A percentile compares a stretch with the other conserved stretches of the same genome.
phyloP scores from a whole-genome alignment of 805 yeast species.

The Grigorovia humatica region DNA sequence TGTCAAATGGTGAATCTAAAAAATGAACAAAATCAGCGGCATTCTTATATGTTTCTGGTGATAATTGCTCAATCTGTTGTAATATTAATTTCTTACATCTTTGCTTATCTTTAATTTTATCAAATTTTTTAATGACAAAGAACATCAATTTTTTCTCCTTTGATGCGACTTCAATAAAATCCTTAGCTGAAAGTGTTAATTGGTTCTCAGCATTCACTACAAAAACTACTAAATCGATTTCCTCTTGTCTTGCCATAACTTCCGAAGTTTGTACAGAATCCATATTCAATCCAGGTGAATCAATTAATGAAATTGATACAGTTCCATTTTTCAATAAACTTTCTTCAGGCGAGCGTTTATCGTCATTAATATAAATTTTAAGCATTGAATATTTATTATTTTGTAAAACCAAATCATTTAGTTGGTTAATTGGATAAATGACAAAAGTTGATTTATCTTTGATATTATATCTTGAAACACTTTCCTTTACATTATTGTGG shows the following conservation, averaged over 20 bases:
- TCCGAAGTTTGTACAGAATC: slow-evolving; percentile 92
- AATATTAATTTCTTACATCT: slow-evolving; percentile 68
- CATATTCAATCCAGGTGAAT: slow-evolving; percentile 93
- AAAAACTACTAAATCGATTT: slow-evolving; percentile 89
- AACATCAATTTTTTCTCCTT: slow-evolving; percentile 85
- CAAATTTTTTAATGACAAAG: slow-evolving; percentile 89
- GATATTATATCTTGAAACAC: slow-evolving; percentile 25
- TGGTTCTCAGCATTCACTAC: slow-evolving; percentile 96
- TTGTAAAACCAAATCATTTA: slow-evolving; percentile 63
- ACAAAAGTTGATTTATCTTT: slow-evolving; percentile 59
- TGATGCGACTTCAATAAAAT: slow-evolving; percentile 83
- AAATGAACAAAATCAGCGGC: slow-evolving; percentile 90
- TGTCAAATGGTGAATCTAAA: slow-evolving; percentile 39
- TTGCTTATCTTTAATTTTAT: slow-evolving; percentile 69
- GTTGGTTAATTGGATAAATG: slow-evolving; percentile 39
- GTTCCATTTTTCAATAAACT: slow-evolving; percentile 81
- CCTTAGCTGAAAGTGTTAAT: slow-evolving; percentile 87
- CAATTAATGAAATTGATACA: slow-evolving; percentile 84
- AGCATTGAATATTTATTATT: slow-evolving; percentile 63
- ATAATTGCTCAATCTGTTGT: slow-evolving; percentile 72
- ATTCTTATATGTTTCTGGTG: slow-evolving; percentile 87
- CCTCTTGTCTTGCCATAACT: slow-evolving; percentile 92
- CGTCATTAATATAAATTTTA: slow-evolving; percentile 74
- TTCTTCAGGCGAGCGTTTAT: slow-evolving; percentile 44
- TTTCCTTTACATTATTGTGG: slow-evolving; percentile 15